Evolutionary conservation across 2,329 filamentous ascomycete genomes (phyloP).

Genomic region (Cordyceps militaris): DNA sequence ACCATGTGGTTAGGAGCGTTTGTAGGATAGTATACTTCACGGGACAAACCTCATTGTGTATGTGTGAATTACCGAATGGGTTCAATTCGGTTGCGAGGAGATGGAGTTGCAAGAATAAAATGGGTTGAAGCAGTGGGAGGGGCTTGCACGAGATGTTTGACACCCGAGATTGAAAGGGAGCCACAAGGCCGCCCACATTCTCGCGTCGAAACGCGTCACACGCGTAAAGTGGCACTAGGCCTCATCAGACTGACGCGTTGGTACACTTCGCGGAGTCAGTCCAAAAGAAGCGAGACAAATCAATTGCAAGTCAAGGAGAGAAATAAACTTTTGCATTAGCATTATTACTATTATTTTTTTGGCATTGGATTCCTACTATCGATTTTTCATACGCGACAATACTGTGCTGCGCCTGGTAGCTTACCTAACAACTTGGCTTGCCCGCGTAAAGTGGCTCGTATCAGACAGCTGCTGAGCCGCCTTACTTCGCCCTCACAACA

Average conservation of each 20-base stretch:
- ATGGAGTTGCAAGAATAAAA: background rate
- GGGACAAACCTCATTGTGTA: slow-evolving; percentile 10
- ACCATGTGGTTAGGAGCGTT: background rate
- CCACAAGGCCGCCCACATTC: slow-evolving; percentile 2
- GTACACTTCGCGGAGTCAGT: background rate
- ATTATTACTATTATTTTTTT: background rate
- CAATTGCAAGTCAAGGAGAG: background rate
- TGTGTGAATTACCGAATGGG: background rate
- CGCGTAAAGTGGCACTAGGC: slow-evolving; percentile 42
- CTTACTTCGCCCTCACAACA: background rate
- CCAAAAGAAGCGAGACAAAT: background rate
- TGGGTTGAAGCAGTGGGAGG: background rate
- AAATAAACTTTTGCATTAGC: background rate
- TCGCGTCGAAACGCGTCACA: slow-evolving; percentile 12
- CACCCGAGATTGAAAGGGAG: slow-evolving; percentile 12
- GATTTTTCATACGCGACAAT: background rate
- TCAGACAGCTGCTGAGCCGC: background rate
- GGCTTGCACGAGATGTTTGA: background rate
- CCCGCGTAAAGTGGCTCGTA: slow-evolving; percentile 3
- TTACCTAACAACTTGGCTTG: slow-evolving; percentile 6
- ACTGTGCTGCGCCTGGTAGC: background rate
- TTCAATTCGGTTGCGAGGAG: background rate
- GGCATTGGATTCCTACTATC: background rate
- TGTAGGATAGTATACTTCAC: background rate
- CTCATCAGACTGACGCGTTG: slow-evolving; percentile 20